phyloP scores from a whole-genome alignment of 1,139 yeast genomes.

The Suhomyces bribrorum region DNA sequence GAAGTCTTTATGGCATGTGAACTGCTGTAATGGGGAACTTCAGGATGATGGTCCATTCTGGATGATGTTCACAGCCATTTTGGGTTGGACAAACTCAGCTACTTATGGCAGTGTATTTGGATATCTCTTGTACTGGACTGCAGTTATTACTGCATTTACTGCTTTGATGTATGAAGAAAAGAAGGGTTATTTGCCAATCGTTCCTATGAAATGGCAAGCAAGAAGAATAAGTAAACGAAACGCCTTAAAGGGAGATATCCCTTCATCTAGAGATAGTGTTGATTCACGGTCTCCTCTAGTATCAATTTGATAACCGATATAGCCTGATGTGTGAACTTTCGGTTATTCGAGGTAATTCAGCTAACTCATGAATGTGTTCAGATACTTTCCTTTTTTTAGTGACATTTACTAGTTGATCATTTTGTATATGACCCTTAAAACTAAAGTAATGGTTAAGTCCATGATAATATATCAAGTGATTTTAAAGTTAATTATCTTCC shows the following conservation, averaged over 20 bases:
- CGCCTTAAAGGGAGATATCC: neutral
- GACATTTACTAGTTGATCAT: no score
- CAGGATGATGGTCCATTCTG: conserved; percentile 46
- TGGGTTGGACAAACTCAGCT: conserved; percentile 97
- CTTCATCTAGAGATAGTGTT: conserved; percentile 23
- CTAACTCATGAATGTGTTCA: no score
- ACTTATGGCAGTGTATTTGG: conserved; percentile 88
- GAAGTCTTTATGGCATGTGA: conserved; percentile 48
- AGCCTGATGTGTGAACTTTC: no score
- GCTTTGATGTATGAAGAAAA: conserved; percentile 56
- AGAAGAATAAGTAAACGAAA: conserved; percentile 53
- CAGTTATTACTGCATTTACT: conserved; percentile 41
- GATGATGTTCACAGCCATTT: conserved; percentile 53
- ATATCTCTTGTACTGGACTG: conserved; percentile 75
- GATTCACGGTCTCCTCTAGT: conserved; percentile 33
- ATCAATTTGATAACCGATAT: conserved; percentile 13
- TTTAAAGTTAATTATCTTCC: no score
- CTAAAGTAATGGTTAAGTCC: no score
- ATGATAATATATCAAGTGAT: no score
- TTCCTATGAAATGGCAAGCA: conserved; percentile 64
- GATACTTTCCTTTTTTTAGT: no score
- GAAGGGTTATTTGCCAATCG: conserved; percentile 56
- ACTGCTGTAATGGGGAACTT: conserved; percentile 43
- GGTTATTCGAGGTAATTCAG: no score
- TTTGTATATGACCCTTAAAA: no score